Base-by-base conservation (phyloP, 139 green algal genomes). In the Gonium pectorale region DNA sequence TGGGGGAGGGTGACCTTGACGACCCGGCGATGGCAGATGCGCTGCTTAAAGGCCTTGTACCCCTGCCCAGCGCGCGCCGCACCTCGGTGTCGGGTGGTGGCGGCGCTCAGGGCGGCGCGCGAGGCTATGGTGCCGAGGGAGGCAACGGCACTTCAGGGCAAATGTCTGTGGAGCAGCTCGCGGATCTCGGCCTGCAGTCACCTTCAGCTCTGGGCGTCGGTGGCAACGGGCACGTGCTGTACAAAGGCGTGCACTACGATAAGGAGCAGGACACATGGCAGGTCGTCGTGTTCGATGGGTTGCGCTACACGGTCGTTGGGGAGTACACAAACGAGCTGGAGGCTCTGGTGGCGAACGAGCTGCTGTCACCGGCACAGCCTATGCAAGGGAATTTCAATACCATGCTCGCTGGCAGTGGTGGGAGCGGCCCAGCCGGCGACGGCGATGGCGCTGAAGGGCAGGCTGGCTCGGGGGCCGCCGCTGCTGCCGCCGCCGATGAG, bases 271-370 rank as follows among this genome's bases (percentile, higher is more conserved):
- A 73, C 44, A 70, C 35, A 9, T 88, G 75, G 75, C 81, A 88
- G 67, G 68, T 89, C 31, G 54, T 88, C 11, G 38, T 90, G 46
- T 87, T 69, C 13, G 87, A 90, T 41, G 81, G 87, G 5, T n/a
- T 22, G 3, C 60, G 59, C 4, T 80, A 71, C 37, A 83, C 81
- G 0, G 75, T 87, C 5, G 60, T 90, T 2, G 75, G 74, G 2
- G 87, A 90, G 81, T 90, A 88, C 75, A 41, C n/a, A 29, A 88
- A 83, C 41, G 87, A 90, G 60, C 64, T 90, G 37, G 87, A 90
- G 31, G 87, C 87, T 24, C 60, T 90, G 46, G 87, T 90, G 29
- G 87, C 87, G 27, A 83, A 86, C 29, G 87, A 90, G 87, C 75
- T 90, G 52, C 60, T 90, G 3, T 86, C 75, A 0, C 87, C 80